Conservation (phyloP, 495 filamentous ascomycete species). For the Trichocladium uniseriatum region DNA sequence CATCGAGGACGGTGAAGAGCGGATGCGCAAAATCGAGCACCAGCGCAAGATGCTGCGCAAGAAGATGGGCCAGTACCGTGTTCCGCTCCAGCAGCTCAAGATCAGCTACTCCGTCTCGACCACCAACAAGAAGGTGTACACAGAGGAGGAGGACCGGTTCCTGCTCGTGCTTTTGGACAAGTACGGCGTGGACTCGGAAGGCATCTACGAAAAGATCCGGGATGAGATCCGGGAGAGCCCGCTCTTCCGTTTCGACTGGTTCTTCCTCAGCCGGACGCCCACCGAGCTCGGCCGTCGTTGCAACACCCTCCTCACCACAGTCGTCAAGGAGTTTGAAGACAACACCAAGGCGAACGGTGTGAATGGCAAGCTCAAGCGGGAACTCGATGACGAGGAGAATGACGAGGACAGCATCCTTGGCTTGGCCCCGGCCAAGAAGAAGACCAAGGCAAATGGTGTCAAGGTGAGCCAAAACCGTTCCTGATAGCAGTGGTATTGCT, state of each 20-base stretch:
- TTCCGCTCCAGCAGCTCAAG: slow-evolving; percentile 93
- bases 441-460: slow-evolving; percentile 67
- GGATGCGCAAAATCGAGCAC: slow-evolving; percentile 75
- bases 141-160: slow-evolving; percentile 97
- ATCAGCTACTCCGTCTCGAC: slow-evolving; percentile 98
- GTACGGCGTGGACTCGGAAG: slow-evolving; percentile 78
- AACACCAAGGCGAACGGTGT: slow-evolving; percentile 51
- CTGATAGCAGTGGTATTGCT: background rate
- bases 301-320: slow-evolving; percentile 86
- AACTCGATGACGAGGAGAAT: slow-evolving; percentile 66
- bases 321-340: slow-evolving; percentile 86
- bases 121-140: slow-evolving; percentile 99
- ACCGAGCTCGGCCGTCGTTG: slow-evolving; percentile 86
- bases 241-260: slow-evolving; percentile 98
- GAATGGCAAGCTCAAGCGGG: slow-evolving; percentile 63
- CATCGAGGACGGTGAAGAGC: slow-evolving; percentile 88
- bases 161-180: slow-evolving; percentile 86
- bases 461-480: slow-evolving; percentile 37
- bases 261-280: slow-evolving; percentile 90
- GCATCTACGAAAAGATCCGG: slow-evolving; percentile 74
- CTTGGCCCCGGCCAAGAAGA: slow-evolving; percentile 80
- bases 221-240: slow-evolving; percentile 91
- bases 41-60: slow-evolving; percentile 88
- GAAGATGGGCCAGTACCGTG: slow-evolving; percentile 93
- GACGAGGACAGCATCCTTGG: slow-evolving; percentile 69